Evolutionary conservation across 2,329 filamentous ascomycete species (phyloP).

Genomic region (Aureobasidium uvarum): DNA sequence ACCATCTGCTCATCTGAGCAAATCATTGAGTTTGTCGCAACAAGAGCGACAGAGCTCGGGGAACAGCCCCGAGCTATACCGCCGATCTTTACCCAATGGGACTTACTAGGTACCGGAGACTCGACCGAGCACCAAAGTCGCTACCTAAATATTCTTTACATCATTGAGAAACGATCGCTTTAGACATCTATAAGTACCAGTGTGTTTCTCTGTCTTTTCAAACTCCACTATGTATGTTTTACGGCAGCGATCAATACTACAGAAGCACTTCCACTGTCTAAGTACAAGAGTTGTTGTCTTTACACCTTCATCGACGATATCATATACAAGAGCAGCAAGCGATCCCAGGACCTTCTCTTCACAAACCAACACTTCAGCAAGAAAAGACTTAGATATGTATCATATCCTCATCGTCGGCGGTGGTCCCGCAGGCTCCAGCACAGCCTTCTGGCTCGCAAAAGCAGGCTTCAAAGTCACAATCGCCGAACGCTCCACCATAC

Average conservation of each 20-base stretch:
- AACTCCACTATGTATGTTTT: background rate
- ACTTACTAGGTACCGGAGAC: background rate
- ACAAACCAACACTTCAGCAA: background rate
- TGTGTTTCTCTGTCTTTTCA: background rate
- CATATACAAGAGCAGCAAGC: background rate
- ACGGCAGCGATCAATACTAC: background rate
- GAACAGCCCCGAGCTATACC: background rate
- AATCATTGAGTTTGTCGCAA: background rate
- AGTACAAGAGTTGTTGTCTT: background rate
- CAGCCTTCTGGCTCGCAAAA: conserved; percentile 33
- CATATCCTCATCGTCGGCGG: conserved; percentile 33
- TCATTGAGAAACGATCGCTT: background rate
- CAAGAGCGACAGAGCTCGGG: background rate
- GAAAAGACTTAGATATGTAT: background rate
- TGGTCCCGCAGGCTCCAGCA: conserved; percentile 32
- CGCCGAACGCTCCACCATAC: conserved; percentile 30
- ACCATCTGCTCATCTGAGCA: background rate
- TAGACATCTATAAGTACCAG: background rate
- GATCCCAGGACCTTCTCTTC: background rate
- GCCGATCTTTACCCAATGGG: background rate
- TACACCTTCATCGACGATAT: background rate
- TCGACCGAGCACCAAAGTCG: background rate
- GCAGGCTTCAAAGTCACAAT: conserved; percentile 32
- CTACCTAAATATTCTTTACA: background rate
- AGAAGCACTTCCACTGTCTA: background rate